A percentile compares a stretch with the other conserved stretches of the same genome.
These are phyloP conservation scores for Apostasia ramifera DNA, from an alignment of 106 monocot genomes.

Conservation along the genomic window DNA sequence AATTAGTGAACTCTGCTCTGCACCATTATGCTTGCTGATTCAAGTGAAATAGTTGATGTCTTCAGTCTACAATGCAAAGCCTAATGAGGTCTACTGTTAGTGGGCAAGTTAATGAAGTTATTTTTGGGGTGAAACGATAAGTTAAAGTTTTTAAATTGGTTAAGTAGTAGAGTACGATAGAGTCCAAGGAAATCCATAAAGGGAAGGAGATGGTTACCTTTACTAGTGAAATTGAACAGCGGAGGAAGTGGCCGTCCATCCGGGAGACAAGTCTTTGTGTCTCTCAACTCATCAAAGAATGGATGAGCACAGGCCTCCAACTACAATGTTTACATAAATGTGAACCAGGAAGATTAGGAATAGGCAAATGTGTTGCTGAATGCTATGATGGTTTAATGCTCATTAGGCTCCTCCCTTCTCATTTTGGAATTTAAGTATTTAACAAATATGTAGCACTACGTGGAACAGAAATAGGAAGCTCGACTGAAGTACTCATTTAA, in stretches of 20 bases:
- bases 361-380: background rate
- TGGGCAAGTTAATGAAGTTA: no score
- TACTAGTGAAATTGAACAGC: conserved; percentile 43
- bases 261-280: conserved; percentile 49
- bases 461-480: background rate
- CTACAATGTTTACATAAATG: conserved; percentile 18
- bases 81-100: no score
- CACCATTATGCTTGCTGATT: no score
- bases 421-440: background rate
- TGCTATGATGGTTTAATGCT: background rate
- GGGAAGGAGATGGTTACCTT: conserved; percentile 26
- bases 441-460: background rate
- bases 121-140: no score
- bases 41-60: no score
- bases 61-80: no score
- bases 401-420: background rate
- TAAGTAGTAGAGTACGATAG: background rate
- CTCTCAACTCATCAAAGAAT: conserved; percentile 71
- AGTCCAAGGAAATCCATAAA: background rate
- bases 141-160: no score
- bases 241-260: conserved; percentile 59
- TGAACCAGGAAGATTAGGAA: background rate
- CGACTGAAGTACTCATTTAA: background rate
- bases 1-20: no score
- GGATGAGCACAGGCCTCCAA: conserved; percentile 69